Evolutionary conservation across 495 filamentous ascomycete genomes (phyloP), one percentile per base, ranked within the genome.

Genomic region (Xylaria nigripes): DNA sequence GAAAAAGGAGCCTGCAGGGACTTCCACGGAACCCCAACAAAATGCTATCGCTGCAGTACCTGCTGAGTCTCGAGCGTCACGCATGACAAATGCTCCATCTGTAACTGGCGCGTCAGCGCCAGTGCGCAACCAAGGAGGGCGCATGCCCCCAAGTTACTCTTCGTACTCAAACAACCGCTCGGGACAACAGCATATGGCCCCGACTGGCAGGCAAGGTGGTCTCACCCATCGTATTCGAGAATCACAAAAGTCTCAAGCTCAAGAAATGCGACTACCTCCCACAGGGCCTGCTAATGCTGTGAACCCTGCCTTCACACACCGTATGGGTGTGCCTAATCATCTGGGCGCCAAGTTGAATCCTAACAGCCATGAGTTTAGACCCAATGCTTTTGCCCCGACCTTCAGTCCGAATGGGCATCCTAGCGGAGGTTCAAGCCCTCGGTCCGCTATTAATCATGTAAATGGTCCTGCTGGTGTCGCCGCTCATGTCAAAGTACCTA

Each of bases 291-390:
- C 78, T 10, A 78, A 72, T 60, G 59, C 56, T 44, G 61, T 66
- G 16, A 76, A 79, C 50, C 66, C 71, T n/a, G 56, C 66, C 32
- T 77, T 71, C 58, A 62, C 64, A 3, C 73, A 76, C 41, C 76
- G 78, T 13, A 70, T 73, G 21, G 74, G 74, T 22, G 64, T 69
- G 9, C 61, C 70, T 15, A 72, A 76, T 16, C 73, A 69, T 49
- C 71, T 77, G 42, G 78, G 81, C 9, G 76, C 76, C 23, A 86
- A 88, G 65, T 80, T 95, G 71, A 94, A 95, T 59, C 89, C 87
- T 1, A 84, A 82, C 46, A 90, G 86, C 27, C 77, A 82, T 61
- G 90, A 94, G 61, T 96, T 96, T 70, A 81, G 84, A 58, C 89
- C 89, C 3, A 91, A 84, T 61, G 81, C 88, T 8, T 83, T 85